phyloP scores from a whole-genome alignment of 139 green algal genomes.

The Marvania coccoides region DNA sequence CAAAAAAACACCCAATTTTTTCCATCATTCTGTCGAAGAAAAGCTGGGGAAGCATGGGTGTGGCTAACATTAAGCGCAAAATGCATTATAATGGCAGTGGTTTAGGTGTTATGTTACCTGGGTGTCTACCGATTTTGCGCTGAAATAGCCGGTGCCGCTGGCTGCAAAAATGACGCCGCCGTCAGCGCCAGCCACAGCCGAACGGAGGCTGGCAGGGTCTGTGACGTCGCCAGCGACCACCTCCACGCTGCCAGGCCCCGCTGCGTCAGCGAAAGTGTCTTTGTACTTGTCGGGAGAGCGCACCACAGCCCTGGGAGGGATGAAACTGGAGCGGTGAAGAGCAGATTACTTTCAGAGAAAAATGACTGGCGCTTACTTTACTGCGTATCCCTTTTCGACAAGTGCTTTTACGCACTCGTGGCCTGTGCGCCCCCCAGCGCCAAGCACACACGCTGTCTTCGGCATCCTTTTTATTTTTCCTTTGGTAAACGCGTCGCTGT shows the following conservation, averaged over 20 bases:
- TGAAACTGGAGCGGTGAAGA: background rate
- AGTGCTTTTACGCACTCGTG: constrained; percentile 44
- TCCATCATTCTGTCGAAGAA: background rate
- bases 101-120: constrained; percentile 15
- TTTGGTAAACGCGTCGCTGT: too few species aligned
- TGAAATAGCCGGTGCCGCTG: constrained; percentile 38
- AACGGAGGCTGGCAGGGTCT: constrained; percentile 3
- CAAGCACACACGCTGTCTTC: too few species aligned
- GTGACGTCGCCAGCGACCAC: constrained; percentile 44
- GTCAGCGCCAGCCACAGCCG: background rate
- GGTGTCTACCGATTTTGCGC: constrained; percentile 37
- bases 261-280: background rate
- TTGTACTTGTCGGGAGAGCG: constrained; percentile 33
- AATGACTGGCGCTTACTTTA: constrained; percentile 17
- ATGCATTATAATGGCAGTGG: background rate
- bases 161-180: constrained; percentile 48
- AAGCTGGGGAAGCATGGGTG: background rate
- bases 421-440: constrained; percentile 46
- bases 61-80: background rate
- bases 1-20: too few species aligned
- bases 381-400: constrained; percentile 2
- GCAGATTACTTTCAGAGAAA: background rate
- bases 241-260: constrained; percentile 17
- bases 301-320: constrained; percentile 18
- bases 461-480: too few species aligned